Conservation (phyloP, 2,329 filamentous ascomycete genomes). For the Clonostachys solani region DNA sequence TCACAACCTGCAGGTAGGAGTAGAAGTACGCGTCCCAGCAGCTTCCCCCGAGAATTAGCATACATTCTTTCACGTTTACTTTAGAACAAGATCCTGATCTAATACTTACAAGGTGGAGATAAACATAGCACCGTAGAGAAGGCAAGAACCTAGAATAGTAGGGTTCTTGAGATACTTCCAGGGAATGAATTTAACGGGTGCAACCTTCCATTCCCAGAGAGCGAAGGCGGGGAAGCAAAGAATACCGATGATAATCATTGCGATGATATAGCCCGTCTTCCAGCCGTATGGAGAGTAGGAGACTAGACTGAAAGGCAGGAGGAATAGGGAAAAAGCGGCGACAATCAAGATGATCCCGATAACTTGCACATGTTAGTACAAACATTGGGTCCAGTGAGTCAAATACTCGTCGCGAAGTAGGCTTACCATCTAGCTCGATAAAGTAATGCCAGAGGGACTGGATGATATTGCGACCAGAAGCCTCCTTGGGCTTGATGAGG, state of each 20-base stretch:
- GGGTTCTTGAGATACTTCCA: conserved; percentile 39
- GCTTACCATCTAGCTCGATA: conserved; percentile 9
- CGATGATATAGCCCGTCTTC: conserved; percentile 42
- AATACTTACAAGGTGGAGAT: conserved; percentile 1
- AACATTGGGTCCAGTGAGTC: background rate
- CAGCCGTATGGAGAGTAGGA: conserved; percentile 36
- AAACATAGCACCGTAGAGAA: conserved; percentile 15
- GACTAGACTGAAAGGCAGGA: conserved; percentile 58
- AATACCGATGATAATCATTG: conserved; percentile 53
- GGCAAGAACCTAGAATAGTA: conserved; percentile 42
- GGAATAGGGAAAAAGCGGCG: conserved; percentile 48
- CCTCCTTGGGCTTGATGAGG: conserved; percentile 5
- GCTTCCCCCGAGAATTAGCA: background rate
- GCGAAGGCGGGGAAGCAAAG: conserved; percentile 46
- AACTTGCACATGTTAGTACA: conserved; percentile 7
- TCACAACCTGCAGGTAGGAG: conserved; percentile 45
- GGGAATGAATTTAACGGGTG: conserved; percentile 49
- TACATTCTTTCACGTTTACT: too few species aligned
- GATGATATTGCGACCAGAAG: conserved; percentile 1
- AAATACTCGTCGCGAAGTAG: too few species aligned
- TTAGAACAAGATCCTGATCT: conserved; percentile 37
- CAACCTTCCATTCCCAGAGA: conserved; percentile 49
- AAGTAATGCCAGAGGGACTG: conserved; percentile 7
- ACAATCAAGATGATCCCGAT: conserved; percentile 49
- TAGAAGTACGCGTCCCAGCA: conserved; percentile 44